A percentile compares a stretch with the other conserved stretches of the same genome.
Conservation (phyloP, 805 yeast genomes). For the Myxozyma lipomycoides region DNA sequence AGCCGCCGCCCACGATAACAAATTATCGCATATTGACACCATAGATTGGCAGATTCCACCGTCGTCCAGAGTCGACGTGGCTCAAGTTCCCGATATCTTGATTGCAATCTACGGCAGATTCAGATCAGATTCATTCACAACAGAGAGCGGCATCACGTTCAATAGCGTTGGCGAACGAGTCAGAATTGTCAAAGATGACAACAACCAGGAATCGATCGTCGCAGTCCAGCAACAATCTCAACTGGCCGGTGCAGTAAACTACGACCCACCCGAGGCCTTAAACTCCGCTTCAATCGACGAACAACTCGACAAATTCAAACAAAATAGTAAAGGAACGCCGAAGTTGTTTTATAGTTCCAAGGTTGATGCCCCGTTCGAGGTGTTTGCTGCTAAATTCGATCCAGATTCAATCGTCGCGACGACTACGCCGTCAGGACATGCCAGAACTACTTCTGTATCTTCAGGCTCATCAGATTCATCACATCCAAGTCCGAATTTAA, state of each 20-base stretch:
- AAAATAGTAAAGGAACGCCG: conserved; percentile 14
- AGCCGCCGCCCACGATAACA: neutral
- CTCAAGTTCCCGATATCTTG: conserved; percentile 18
- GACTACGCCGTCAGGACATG: neutral
- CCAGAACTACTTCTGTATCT: neutral
- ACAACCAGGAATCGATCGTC: neutral
- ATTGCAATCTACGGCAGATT: conserved; percentile 15
- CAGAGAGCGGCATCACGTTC: neutral
- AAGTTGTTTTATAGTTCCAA: conserved; percentile 11
- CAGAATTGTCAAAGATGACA: neutral
- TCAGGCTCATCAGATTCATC: neutral
- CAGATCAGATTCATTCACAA: conserved; percentile 8
- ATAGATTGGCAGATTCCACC: conserved; percentile 18
- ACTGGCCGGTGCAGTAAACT: neutral
- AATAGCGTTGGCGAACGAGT: neutral
- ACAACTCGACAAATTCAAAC: neutral
- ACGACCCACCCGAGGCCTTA: neutral
- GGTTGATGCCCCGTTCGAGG: conserved; percentile 22
- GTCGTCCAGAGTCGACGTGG: conserved; percentile 4
- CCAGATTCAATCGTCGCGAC: no score
- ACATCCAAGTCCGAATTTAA: neutral
- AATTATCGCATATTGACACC: no score
- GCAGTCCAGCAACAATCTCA: neutral
- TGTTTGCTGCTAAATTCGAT: conserved; percentile 11
- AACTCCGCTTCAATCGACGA: neutral